Conservation (phyloP, 345 rosid genomes). For the Salix viminalis region DNA sequence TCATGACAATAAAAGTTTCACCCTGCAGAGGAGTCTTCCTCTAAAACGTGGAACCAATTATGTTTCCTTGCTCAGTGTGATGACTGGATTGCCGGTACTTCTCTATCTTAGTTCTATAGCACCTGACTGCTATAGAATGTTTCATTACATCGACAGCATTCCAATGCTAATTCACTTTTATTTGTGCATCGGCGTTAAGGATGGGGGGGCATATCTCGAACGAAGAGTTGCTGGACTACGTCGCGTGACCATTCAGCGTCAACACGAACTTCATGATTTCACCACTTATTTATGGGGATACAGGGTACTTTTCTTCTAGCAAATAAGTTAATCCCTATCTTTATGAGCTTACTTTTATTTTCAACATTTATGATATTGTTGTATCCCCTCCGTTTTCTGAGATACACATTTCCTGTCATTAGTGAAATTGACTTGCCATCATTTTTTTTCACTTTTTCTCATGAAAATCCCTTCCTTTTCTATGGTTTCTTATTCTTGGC, state of each 20-base stretch:
- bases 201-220: slow-evolving; percentile 53
- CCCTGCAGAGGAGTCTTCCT: slow-evolving; percentile 33
- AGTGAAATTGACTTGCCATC: neutral
- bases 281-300: slow-evolving; percentile 50
- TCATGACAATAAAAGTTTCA: slow-evolving; percentile 21
- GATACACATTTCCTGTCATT: neutral
- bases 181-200: neutral
- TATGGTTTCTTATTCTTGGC: neutral
- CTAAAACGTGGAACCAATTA: slow-evolving; percentile 45
- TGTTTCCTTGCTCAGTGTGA: slow-evolving; percentile 57
- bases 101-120: neutral
- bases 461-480: neutral
- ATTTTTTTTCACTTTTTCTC: neutral
- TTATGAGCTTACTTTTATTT: neutral
- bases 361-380: neutral
- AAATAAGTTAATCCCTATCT: neutral
- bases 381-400: neutral
- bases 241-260: slow-evolving; percentile 33
- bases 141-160: neutral
- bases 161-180: neutral
- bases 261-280: slow-evolving; percentile 26
- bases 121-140: neutral
- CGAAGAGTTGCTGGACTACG: slow-evolving; percentile 42
- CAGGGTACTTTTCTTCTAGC: slow-evolving; percentile 32
- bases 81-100: slow-evolving; percentile 65